Evolutionary conservation across 441 rosid genomes (phyloP), one percentile per base, ranked within the genome.

Genomic region (Corymbia calophylla): DNA sequence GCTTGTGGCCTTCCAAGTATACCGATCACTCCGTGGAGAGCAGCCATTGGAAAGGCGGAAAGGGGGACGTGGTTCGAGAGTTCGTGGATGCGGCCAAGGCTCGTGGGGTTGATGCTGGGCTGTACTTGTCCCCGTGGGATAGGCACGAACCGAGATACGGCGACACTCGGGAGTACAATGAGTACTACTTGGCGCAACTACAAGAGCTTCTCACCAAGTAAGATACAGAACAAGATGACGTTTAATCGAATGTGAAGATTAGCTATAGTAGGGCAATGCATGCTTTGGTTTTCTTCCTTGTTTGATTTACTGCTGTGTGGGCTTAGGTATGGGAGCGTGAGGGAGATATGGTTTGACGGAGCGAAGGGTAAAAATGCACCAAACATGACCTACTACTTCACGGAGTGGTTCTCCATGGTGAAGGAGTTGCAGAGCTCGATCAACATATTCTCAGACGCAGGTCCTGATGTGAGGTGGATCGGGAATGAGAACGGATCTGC

Each of bases 331-430:
- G 96, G 94, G 60, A 89, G 88, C 39, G 93, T 94, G 55, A 92
- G 90, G 85, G 97, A 96, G 93, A 95, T 96, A 91, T 96, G 98
- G 98, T 96, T 96, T 85, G 98, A 96, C 88, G 97, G 98, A 86
- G 95, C 95, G 4, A 96, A 96, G 88, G 97, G 96, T 8, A 27
- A 93, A 5, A 91, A 93, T 86, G 97, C 94, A 8, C 93, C 93
- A n/a, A 96, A 96, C 87, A 95, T 95, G 95, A 88, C 95, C 4
- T 96, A 95, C 81, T 92, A 96, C 88, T 96, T 96, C 90, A 49
- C 88, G 8, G 97, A 94, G 18, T 96, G 98, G 98, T 96, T 95
- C 87, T 93, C 93, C 5, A 96, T 95, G 98, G 98, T 95, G 91
- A 95, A 91, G 90, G 96, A 95, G 86, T 87, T 96, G 89, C 98